These are phyloP conservation scores for Wickerhamiella galacta DNA, from an alignment of 805 yeast species.

Conservation along the genomic window DNA sequence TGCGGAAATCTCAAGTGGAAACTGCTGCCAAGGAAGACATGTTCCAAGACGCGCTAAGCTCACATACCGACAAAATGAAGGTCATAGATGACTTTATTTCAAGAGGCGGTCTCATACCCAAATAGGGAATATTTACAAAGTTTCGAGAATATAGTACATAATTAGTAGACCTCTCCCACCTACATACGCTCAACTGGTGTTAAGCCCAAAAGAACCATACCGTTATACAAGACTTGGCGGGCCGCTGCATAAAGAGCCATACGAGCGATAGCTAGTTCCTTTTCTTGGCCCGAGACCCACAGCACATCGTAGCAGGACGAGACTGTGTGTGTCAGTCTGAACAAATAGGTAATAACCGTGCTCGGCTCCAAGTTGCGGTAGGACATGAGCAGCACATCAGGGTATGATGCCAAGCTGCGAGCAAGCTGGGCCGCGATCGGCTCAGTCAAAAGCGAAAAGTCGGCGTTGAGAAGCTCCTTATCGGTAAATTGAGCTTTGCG, in stretches of 20 bases:
- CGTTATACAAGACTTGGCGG: constrained; percentile 74
- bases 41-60: constrained; percentile 39
- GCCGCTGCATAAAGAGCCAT: constrained; percentile 83
- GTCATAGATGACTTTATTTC: constrained; percentile 72
- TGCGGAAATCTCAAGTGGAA: constrained; percentile 43
- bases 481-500: constrained; percentile 42
- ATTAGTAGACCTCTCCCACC: constrained; percentile 6
- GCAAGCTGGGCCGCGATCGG: constrained; percentile 53
- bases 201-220: constrained; percentile 76
- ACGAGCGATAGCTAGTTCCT: constrained; percentile 75
- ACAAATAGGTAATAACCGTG: constrained; percentile 82
- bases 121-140: background rate
- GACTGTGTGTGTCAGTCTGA: constrained; percentile 81
- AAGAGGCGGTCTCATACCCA: constrained; percentile 52
- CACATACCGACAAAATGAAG: constrained; percentile 45
- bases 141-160: background rate
- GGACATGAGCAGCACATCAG: constrained; percentile 75
- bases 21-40: constrained; percentile 45
- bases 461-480: constrained; percentile 26
- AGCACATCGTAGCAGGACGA: constrained; percentile 90
- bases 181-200: constrained; percentile 99
- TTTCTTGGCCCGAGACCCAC: constrained; percentile 94
- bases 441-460: constrained; percentile 49
- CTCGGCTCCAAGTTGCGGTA: constrained; percentile 79
- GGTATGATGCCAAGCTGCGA: constrained; percentile 74